Evolutionary conservation across 495 filamentous ascomycete species (phyloP).

Genomic region (Podospora appendiculata): DNA sequence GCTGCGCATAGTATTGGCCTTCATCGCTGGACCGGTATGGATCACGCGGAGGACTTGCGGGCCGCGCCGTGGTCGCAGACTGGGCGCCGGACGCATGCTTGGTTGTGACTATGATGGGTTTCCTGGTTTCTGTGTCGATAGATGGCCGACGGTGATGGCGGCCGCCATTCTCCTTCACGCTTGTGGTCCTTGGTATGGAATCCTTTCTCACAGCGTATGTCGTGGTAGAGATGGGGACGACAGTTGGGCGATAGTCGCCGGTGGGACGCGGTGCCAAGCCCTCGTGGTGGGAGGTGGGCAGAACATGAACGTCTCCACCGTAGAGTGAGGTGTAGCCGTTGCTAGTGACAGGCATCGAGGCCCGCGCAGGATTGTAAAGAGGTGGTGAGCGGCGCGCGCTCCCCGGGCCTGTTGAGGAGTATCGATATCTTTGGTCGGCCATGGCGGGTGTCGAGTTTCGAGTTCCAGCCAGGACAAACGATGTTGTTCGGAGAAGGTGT

Average conservation of each 20-base stretch:
- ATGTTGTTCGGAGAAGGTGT: too few species aligned
- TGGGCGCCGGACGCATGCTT: conserved; percentile 11
- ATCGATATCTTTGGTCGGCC: conserved; percentile 19
- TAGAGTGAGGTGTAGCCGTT: conserved; percentile 34
- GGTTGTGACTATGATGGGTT: conserved; percentile 43
- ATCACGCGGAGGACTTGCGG: conserved; percentile 38
- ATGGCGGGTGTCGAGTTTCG: conserved; percentile 10
- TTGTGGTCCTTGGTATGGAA: conserved; percentile 30
- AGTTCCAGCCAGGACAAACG: too few species aligned
- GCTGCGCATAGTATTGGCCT: conserved; percentile 39
- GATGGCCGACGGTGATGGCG: conserved; percentile 31
- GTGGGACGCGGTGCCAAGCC: conserved; percentile 18
- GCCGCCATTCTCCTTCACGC: conserved; percentile 26
- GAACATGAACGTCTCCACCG: conserved; percentile 31
- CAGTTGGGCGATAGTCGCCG: conserved; percentile 20
- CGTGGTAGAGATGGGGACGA: conserved; percentile 27
- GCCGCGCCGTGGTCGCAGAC: conserved; percentile 18
- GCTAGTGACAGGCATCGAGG: conserved; percentile 36
- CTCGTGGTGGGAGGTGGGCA: conserved; percentile 32
- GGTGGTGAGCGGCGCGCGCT: conserved; percentile 29
- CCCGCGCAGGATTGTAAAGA: conserved; percentile 38
- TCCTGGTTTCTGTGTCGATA: conserved; percentile 25
- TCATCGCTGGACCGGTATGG: conserved; percentile 43
- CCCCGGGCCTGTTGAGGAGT: conserved; percentile 12
- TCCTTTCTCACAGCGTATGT: conserved; percentile 44